Percentiles rank a stretch among this genome's conserved stretches.
phyloP scores from a whole-genome alignment of 177 flowering plant species.

The Tripterygium wilfordii region DNA sequence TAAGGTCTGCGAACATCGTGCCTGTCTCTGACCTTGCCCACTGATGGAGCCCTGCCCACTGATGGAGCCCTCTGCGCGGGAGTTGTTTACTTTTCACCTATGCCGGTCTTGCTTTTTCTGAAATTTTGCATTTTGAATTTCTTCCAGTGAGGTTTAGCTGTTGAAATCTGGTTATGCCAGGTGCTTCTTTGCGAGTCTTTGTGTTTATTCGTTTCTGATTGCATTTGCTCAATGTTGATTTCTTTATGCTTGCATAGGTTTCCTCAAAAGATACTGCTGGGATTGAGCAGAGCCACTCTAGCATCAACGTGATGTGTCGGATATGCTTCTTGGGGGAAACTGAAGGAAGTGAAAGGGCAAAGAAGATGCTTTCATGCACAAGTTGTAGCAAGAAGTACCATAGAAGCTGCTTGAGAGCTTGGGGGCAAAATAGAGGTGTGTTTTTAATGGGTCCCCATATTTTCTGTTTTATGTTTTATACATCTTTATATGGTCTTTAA shows the following conservation, averaged over 20 bases:
- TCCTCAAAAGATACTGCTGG: slow-evolving; percentile 28
- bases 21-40: too few relatives aligned
- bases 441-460: not conserved
- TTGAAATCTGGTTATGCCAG: too few relatives aligned
- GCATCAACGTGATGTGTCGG: slow-evolving; percentile 71
- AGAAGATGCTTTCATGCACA: slow-evolving; percentile 84
- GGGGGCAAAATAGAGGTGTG: slow-evolving; percentile 87
- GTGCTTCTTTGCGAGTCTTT: too few relatives aligned
- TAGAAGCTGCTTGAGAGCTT: slow-evolving; percentile 72
- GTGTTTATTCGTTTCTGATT: too few relatives aligned
- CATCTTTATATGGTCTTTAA: slow-evolving; percentile 3
- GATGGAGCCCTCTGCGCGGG: too few relatives aligned
- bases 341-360: slow-evolving; percentile 85
- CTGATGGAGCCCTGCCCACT: too few relatives aligned
- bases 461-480: not conserved
- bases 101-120: too few relatives aligned
- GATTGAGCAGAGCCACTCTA: slow-evolving; percentile 48
- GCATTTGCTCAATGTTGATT: too few relatives aligned
- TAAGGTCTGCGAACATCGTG: too few relatives aligned
- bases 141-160: too few relatives aligned
- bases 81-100: too few relatives aligned
- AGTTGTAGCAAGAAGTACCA: slow-evolving; percentile 91
- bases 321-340: slow-evolving; percentile 81
- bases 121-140: too few relatives aligned
- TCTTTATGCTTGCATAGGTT: slow-evolving; percentile 20